Evolutionary conservation across 176 grass and related monocot species (phyloP), one percentile per base, ranked within the genome.

Genomic region (Carex cristatella): DNA sequence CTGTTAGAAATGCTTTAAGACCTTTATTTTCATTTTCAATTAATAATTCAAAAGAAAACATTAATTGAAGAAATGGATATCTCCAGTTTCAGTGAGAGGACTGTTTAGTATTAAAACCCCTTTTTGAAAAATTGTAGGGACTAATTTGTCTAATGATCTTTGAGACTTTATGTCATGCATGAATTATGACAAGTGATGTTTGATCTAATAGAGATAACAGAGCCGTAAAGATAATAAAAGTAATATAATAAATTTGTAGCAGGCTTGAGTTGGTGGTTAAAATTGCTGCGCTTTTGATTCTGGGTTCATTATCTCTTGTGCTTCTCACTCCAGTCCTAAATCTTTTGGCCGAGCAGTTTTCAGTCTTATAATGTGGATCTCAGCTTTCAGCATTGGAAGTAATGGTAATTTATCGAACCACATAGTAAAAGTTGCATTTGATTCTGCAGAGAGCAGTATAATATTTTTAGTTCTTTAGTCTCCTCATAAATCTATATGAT

Each of bases 381-480:
- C 88, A 80, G 32, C 85, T 89, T 63, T 80, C 82, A 83, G 72
- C 66, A 85, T 92, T 19, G 87, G 87, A 86, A 85, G 33, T 48
- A 92, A 92, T 86, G 91, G 88, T 92, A 92, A 66, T 42, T 87
- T 38, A 18, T 87, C 32, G 35, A n/a, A 15, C 15, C 65, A 62
- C 54, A 60, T 78, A 42, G 4, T 57, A 84, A 57, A 84, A 13
- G 53, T 64, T 80, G 8, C 40, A 86, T 53, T 84, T 46, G 8
- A 63, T 65, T 80, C 59, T 31, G 69, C 59, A 40, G 38, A 84
- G 61, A 10, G 42, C 66, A 81, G 61, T 72, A 40, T 28, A 56
- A 83, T 83, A 74, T n/a, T 84, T 56, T 85, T 82, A 92, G 91
- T 88, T 93, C 6, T 93, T 13, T 90, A 85, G 73, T 79, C 88